Evolutionary conservation across 768 basidiomycete species (phyloP).

Genomic region (Galerina sulciceps): DNA sequence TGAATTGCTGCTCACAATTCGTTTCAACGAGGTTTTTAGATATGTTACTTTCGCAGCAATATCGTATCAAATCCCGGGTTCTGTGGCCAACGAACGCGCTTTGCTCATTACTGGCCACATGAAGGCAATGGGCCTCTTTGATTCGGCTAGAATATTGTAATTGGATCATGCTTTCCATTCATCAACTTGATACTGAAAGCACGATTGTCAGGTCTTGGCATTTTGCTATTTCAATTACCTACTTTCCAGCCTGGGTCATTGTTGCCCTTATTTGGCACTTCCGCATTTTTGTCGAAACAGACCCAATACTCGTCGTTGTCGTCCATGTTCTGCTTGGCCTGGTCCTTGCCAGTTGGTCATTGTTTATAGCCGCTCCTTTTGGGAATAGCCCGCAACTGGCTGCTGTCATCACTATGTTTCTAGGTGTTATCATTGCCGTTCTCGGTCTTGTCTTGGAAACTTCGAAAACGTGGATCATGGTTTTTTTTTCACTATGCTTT

Average conservation of each 20-base stretch:
- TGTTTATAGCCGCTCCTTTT: slow-evolving; percentile 74
- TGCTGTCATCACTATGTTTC: slow-evolving; percentile 67
- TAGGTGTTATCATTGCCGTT: slow-evolving; percentile 69
- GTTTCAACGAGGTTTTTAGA: slow-evolving; percentile 30
- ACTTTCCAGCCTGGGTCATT: slow-evolving; percentile 79
- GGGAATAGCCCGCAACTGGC: slow-evolving; percentile 76
- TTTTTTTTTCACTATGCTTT: slow-evolving; percentile 71
- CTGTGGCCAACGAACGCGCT: slow-evolving; percentile 69
- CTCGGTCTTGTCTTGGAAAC: slow-evolving; percentile 58
- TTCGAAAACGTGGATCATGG: slow-evolving; percentile 48
- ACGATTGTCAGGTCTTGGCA: slow-evolving; percentile 63
- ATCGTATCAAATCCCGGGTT: slow-evolving; percentile 77
- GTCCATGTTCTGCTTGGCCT: slow-evolving; percentile 72
- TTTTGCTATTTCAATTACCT: slow-evolving; percentile 62
- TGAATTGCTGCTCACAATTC: not conserved
- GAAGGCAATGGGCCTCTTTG: slow-evolving; percentile 79
- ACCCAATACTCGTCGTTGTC: slow-evolving; percentile 59
- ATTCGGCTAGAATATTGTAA: slow-evolving; percentile 55
- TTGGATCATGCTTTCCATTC: not conserved
- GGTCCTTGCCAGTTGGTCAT: slow-evolving; percentile 70
- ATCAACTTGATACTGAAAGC: not conserved
- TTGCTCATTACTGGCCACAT: slow-evolving; percentile 69
- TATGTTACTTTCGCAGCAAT: slow-evolving; percentile 77
- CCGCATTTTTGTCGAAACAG: slow-evolving; percentile 67
- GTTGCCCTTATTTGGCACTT: slow-evolving; percentile 68